A percentile compares a stretch with the other conserved stretches of the same genome.
Conservation (phyloP, 1,284 basidiomycete genomes). For the Lentinula novae-zelandiae region DNA sequence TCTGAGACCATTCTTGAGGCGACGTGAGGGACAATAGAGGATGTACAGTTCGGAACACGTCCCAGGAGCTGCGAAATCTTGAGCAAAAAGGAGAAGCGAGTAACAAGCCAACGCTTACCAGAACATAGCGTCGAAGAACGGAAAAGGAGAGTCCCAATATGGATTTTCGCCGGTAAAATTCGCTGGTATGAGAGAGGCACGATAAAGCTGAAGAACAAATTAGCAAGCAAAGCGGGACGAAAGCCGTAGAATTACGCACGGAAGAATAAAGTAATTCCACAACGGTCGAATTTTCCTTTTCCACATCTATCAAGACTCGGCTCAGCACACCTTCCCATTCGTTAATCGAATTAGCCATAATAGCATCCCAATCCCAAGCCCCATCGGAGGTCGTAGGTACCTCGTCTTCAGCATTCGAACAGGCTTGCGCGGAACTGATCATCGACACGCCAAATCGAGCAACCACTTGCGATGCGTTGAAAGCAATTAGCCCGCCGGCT, state of each 20-base stretch:
- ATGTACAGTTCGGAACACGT: conserved; percentile 47
- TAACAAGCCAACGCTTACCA: conserved; percentile 27
- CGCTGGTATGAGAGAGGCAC: conserved; percentile 46
- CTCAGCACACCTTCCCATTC: conserved; percentile 42
- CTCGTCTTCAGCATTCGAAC: conserved; percentile 43
- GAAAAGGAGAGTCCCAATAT: conserved; percentile 36
- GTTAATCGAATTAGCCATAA: conserved; percentile 31
- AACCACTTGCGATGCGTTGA: conserved; percentile 31
- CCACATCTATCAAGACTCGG: conserved; percentile 33
- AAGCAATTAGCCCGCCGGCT: conserved; percentile 40
- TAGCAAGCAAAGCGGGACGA: neutral
- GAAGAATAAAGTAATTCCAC: conserved; percentile 45
- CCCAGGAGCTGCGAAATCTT: conserved; percentile 40
- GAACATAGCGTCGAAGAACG: conserved; percentile 45
- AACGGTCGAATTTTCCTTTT: conserved; percentile 36
- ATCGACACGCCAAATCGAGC: conserved; percentile 46
- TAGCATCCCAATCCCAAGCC: conserved; percentile 39
- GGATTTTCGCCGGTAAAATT: conserved; percentile 49
- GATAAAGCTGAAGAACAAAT: conserved; percentile 36
- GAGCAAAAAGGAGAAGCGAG: neutral
- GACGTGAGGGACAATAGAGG: conserved; percentile 40
- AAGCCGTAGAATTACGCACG: conserved; percentile 22
- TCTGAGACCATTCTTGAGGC: conserved; percentile 41
- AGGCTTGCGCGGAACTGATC: conserved; percentile 38
- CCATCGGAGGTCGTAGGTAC: conserved; percentile 23